A percentile compares a stretch with the other conserved stretches of the same genome.
Conservation (phyloP, 2,329 filamentous ascomycete genomes). For the Colletotrichum tofieldiae region DNA sequence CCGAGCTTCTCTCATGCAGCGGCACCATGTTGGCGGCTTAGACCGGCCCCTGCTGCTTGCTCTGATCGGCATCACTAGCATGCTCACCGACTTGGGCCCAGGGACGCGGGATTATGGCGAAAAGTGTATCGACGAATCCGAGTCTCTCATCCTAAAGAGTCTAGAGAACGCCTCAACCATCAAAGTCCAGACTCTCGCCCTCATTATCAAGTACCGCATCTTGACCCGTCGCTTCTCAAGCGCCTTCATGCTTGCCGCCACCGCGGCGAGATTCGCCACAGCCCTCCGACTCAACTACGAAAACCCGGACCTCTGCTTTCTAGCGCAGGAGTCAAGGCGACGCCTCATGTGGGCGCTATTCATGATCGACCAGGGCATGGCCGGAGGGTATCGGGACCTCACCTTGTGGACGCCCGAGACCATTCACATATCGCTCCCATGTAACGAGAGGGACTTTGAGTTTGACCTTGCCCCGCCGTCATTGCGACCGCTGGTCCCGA, state of each 20-base stretch:
- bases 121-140: slow-evolving; percentile 70
- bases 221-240: slow-evolving; percentile 61
- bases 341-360: slow-evolving; percentile 66
- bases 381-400: slow-evolving; percentile 63
- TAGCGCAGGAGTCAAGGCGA: slow-evolving; percentile 61
- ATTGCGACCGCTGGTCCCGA: slow-evolving; percentile 63
- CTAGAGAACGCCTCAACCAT: slow-evolving; percentile 71
- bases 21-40: slow-evolving; percentile 70
- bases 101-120: slow-evolving; percentile 68
- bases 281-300: slow-evolving; percentile 66
- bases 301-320: slow-evolving; percentile 60
- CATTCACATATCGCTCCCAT: slow-evolving; percentile 64
- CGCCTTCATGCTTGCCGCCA: slow-evolving; percentile 64
- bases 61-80: slow-evolving; percentile 69
- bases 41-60: slow-evolving; percentile 69
- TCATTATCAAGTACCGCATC: slow-evolving; percentile 65
- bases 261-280: slow-evolving; percentile 64
- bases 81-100: slow-evolving; percentile 69
- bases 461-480: slow-evolving; percentile 71
- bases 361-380: slow-evolving; percentile 64
- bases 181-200: slow-evolving; percentile 62
- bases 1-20: slow-evolving; percentile 72
- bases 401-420: slow-evolving; percentile 61
- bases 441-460: slow-evolving; percentile 62
- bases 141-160: slow-evolving; percentile 66